Conservation (phyloP, 345 rosid genomes). For the Mercurialis annua region DNA sequence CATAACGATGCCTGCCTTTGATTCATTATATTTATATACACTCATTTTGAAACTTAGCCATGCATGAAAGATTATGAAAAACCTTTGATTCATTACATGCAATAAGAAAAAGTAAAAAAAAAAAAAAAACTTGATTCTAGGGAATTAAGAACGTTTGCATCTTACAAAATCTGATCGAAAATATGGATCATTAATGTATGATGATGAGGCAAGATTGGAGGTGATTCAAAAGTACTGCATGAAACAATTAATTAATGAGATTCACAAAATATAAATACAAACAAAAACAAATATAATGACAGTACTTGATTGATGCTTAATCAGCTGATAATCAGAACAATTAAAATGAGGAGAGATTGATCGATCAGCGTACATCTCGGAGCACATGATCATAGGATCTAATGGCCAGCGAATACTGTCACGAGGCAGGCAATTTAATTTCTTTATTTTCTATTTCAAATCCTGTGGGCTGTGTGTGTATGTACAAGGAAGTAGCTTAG, state of each 20-base stretch:
- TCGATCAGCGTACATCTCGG: slow-evolving; percentile 47
- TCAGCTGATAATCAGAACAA: neutral
- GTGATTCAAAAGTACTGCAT: neutral
- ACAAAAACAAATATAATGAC: neutral
- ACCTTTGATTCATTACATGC: neutral
- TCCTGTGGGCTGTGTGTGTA: slow-evolving; percentile 15
- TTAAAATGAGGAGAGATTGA: neutral
- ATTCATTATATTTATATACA: too few relatives aligned
- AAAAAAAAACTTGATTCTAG: neutral
- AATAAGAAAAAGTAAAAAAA: neutral
- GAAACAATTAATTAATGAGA: neutral
- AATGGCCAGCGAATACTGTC: slow-evolving; percentile 42
- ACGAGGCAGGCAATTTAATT: slow-evolving; percentile 22
- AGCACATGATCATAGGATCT: slow-evolving; percentile 45
- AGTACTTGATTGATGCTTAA: neutral
- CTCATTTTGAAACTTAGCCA: neutral
- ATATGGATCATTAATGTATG: neutral
- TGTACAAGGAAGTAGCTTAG: neutral
- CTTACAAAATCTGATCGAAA: neutral
- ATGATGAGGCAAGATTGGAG: neutral
- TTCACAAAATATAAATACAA: neutral
- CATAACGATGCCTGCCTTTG: too few relatives aligned
- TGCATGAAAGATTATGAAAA: neutral
- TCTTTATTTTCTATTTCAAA: slow-evolving; percentile 23
- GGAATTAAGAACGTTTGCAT: too few relatives aligned